These are phyloP conservation scores for Taiozyma onychis DNA, from an alignment of 1,139 yeast species.

Conservation along the genomic window DNA sequence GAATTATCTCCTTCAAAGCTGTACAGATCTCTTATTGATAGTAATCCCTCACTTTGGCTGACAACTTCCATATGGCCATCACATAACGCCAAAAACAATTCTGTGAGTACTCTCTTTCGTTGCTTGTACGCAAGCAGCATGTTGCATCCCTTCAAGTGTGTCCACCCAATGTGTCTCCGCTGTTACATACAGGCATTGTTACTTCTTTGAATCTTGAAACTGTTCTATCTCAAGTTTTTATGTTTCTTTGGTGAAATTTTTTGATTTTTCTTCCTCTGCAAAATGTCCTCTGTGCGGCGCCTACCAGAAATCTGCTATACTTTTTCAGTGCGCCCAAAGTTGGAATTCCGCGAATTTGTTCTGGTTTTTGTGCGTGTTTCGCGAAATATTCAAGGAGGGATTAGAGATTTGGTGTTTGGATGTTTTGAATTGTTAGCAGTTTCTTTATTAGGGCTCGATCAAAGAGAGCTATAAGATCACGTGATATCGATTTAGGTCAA, in stretches of 20 bases:
- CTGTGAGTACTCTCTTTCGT: not conserved
- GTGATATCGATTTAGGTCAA: not conserved
- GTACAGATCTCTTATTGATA: no score
- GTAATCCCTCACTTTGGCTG: no score
- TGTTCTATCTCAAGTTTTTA: not conserved
- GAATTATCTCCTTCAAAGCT: not conserved
- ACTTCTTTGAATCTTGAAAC: slow-evolving; percentile 19
- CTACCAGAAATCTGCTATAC: not conserved
- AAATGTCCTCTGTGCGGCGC: not conserved
- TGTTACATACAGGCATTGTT: slow-evolving; percentile 25
- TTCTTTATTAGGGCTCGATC: no score
- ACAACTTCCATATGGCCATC: no score
- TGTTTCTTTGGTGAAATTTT: slow-evolving; percentile 6
- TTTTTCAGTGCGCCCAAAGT: not conserved
- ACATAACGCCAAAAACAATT: not conserved
- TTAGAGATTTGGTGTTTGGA: not conserved
- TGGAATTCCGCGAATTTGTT: not conserved
- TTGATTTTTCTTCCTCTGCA: slow-evolving; percentile 6
- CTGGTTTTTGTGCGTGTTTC: not conserved
- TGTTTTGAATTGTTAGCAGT: not conserved
- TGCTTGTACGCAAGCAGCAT: not conserved
- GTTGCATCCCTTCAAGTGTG: not conserved
- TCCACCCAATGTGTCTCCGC: not conserved
- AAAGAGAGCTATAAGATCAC: not conserved
- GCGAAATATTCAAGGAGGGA: no score